phyloP scores from a whole-genome alignment of 768 basidiomycete genomes.

The Suillus subaureus region DNA sequence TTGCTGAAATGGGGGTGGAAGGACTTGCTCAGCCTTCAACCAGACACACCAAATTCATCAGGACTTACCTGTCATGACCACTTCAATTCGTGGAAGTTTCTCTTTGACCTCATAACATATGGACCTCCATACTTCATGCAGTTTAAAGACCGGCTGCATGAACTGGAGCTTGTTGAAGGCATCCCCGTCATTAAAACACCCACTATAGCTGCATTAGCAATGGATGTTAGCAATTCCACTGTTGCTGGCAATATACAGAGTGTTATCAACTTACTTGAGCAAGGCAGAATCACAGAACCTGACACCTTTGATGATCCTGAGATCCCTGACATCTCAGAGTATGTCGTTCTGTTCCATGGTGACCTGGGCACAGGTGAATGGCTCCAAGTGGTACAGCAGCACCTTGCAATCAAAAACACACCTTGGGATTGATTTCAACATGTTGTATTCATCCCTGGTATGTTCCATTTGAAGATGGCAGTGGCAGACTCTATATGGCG shows the following conservation, averaged over 20 bases:
- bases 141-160: neutral
- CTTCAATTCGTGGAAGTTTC: constrained; percentile 27
- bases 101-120: constrained; percentile 14
- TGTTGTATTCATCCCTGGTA: neutral
- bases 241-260: constrained; percentile 22
- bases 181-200: constrained; percentile 28
- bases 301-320: neutral
- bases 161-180: constrained; percentile 28
- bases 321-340: constrained; percentile 16
- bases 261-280: constrained; percentile 15
- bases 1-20: neutral
- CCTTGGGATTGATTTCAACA: neutral
- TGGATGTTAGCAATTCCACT: constrained; percentile 29
- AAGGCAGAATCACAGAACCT: constrained; percentile 11
- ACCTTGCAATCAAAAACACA: too few species aligned
- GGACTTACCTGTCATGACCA: constrained; percentile 22
- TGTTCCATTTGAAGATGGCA: neutral
- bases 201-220: constrained; percentile 23
- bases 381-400: neutral
- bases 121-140: constrained; percentile 22
- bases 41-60: constrained; percentile 17
- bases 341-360: constrained; percentile 22
- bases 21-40: constrained; percentile 17
- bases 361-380: constrained; percentile 25
- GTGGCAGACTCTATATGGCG: neutral